A percentile compares a stretch with the other conserved stretches of the same genome.
Conservation (phyloP, 805 yeast species). For the Huiozyma sinensis region DNA sequence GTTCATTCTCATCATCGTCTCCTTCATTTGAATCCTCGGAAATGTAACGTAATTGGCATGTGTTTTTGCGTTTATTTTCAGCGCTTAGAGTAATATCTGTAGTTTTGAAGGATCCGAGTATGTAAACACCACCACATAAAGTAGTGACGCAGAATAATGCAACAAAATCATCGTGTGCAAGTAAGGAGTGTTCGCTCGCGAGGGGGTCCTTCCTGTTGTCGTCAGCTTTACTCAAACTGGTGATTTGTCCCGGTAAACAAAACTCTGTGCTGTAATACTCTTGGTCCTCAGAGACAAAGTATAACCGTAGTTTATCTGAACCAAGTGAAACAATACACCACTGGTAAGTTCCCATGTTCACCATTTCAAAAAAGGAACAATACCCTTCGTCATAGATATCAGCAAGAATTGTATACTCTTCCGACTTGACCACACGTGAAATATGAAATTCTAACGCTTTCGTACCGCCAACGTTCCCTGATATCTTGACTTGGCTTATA, state of each 20-base stretch:
- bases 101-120: not conserved
- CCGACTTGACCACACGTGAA: not conserved
- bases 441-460: not conserved
- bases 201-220: not conserved
- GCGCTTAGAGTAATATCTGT: not conserved
- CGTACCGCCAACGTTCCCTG: not conserved
- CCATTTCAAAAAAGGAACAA: slow-evolving; percentile 4
- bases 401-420: not conserved
- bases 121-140: slow-evolving; percentile 3
- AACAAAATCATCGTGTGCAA: not conserved
- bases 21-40: not conserved
- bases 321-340: slow-evolving; percentile 7
- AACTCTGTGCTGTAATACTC: slow-evolving; percentile 6
- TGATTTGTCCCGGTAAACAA: slow-evolving; percentile 7
- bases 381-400: not conserved
- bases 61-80: too few species aligned
- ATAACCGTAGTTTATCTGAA: slow-evolving; percentile 2
- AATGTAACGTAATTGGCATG: not conserved
- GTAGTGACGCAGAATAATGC: slow-evolving; percentile 2
- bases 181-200: too few species aligned
- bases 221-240: slow-evolving; percentile 1
- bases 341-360: not conserved
- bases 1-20: slow-evolving; percentile 2
- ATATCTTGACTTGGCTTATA: slow-evolving; percentile 5
- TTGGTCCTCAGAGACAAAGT: not conserved